Base-by-base conservation (phyloP, 2,329 filamentous ascomycete genomes). In the Diplodia intermedia region DNA sequence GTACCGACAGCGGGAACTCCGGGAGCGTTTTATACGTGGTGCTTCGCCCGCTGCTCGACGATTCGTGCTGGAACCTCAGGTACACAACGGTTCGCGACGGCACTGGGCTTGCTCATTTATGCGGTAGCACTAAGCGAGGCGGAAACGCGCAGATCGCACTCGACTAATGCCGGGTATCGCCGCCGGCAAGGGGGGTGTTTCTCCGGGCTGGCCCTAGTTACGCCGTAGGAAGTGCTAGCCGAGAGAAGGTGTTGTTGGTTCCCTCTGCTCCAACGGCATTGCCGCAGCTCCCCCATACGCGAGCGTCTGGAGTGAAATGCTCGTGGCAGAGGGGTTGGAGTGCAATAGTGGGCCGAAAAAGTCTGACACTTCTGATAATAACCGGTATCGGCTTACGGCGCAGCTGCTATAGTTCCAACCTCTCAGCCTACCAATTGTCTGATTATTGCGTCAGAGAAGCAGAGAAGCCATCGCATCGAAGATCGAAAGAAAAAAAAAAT, bases 101-200 rank as follows among this genome's bases (percentile, higher is more conserved):
- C 26, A 26, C 26, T 26, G 4, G 26, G 26, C 26, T 26, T 26
- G 26, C 26, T 26, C 26, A 26, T 4, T 26, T 4, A 26, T 26
- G 26, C 26, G 4, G 57, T 36, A 62, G 18, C 7, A 26, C n/a
- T 43, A 52, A 50, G 43, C 40, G 43, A 62, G 18, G 29, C 23
- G 26, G 31, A 33, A 33, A 9, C 7, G 29, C 6, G 36, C 50
- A 47, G 23, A 52, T 31, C 36, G 56, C 56, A 49, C 23, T 38
- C 56, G 56, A 40, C 60, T 52, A 47, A 63, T 38, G 43, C 60
- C 60, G 47, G 47, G n/a, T 36, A 52, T 52, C 47, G 18, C 60
- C 60, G 60, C 60, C 15, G 20, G 20, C 43, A 52, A 63, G 29
- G n/a, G 38, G 8, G 26, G 36, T 23, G 57, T 63, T 50, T 52